Evolutionary conservation across 2,329 filamentous ascomycete species (phyloP), one percentile per base, ranked within the genome.

Genomic region (Ophiostoma perfectum): DNA sequence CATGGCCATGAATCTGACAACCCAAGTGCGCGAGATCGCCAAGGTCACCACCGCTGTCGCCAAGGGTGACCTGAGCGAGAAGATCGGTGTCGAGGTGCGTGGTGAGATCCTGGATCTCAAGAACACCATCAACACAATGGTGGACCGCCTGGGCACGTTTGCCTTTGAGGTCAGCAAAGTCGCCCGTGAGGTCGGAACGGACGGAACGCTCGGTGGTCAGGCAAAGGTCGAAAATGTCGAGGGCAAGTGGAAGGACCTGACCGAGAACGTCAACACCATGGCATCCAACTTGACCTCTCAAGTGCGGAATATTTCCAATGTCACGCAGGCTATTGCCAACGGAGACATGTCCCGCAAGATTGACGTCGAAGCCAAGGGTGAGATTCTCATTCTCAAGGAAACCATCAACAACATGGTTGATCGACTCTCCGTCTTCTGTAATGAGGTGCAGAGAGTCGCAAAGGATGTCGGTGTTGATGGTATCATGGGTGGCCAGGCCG

Each of bases 331-430:
- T 72, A 97, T 97, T 78, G 93, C 93, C 72, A 93, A 95, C 76
- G 94, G 94, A 75, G 92, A 97, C 79, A 92, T 98, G 87, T 96
- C 91, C 78, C 91, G 93, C 78, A 95, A 95, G 80, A 97, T 98
- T 74, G 91, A 96, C 72, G 94, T 98, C 7, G 90, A 96, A 74
- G 94, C 94, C 67, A 93, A 94, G 78, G 94, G 94, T 79, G 94
- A 98, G 79, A 97, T 98, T 72, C 86, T 95, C 72, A 89, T 96
- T 2, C 81, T 98, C 66, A 97, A 97, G 77, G 92, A 96, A 76
- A 98, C 94, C 60, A 97, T 97, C 81, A 97, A 97, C 78, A 94
- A 97, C 87, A 97, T 97, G 94, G 94, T 98, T 72, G 93, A 93
- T 77, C 88, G 94, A 71, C 81, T 99, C 66, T 96, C 95, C 70